Evolutionary conservation across 2,329 filamentous ascomycete species (phyloP).

Genomic region (Fusarium nelsonii): DNA sequence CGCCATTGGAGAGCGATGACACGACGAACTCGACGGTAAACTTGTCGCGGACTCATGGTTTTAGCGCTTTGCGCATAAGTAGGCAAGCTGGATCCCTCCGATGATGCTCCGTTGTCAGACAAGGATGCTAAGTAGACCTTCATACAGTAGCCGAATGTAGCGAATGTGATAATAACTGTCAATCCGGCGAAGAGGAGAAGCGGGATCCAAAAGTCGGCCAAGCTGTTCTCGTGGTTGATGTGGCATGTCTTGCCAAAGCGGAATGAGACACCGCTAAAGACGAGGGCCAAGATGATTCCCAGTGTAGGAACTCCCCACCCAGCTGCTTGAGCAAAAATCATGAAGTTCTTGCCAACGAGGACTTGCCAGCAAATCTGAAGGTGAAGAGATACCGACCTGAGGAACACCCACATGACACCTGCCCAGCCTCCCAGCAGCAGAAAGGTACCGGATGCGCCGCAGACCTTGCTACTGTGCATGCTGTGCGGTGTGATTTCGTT

Average conservation of each 20-base stretch:
- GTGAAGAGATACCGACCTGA: constrained; percentile 90
- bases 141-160: constrained; percentile 91
- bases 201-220: constrained; percentile 91
- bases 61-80: constrained; percentile 78
- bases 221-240: constrained; percentile 88
- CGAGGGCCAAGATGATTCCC: constrained; percentile 80
- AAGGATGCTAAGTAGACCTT: constrained; percentile 92
- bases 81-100: constrained; percentile 78
- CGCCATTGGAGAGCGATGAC: constrained; percentile 95
- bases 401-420: constrained; percentile 89
- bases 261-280: constrained; percentile 92
- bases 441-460: constrained; percentile 88
- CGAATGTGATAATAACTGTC: constrained; percentile 83
- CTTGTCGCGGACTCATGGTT: constrained; percentile 84
- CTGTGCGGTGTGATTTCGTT: constrained; percentile 93
- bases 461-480: constrained; percentile 85
- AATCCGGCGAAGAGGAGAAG: constrained; percentile 81
- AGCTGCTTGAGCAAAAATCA: constrained; percentile 82
- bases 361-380: constrained; percentile 99
- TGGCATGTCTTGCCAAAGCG: constrained; percentile 93
- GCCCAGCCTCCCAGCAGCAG: constrained; percentile 88
- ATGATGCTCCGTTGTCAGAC: constrained; percentile 77
- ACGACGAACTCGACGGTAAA: constrained; percentile 86
- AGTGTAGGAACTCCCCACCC: constrained; percentile 88
- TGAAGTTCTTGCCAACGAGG: constrained; percentile 87